A percentile compares a stretch with the other conserved stretches of the same genome.
Conservation (phyloP, 148 eudicot genomes). For the Cornus controversa region DNA sequence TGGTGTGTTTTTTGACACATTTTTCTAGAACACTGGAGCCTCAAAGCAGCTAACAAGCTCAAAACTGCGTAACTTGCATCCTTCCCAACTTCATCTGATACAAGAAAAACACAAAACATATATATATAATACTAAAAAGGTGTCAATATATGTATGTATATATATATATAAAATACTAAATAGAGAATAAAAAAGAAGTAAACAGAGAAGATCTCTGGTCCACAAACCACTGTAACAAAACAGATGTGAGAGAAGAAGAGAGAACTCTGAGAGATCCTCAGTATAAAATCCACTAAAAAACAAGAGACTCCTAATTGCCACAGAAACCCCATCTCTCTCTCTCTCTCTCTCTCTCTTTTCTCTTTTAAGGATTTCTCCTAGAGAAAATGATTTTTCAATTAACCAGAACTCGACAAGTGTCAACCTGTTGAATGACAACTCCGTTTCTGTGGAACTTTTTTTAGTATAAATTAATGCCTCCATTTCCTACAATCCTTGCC, state of each 20-base stretch:
- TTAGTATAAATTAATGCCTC: slow-evolving; percentile 26
- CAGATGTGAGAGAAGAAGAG: neutral
- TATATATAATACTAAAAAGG: too few species aligned
- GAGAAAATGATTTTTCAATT: slow-evolving; percentile 27
- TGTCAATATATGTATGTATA: too few species aligned
- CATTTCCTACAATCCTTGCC: slow-evolving; percentile 13
- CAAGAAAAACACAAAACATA: neutral
- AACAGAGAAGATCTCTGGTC: slow-evolving; percentile 3
- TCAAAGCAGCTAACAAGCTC: neutral
- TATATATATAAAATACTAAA: neutral
- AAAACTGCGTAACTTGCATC: neutral
- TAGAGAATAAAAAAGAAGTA: neutral
- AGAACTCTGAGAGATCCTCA: neutral
- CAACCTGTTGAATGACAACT: slow-evolving; percentile 13
- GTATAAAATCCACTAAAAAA: neutral
- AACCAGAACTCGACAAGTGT: slow-evolving; percentile 44
- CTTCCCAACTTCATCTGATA: neutral
- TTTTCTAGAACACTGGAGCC: neutral
- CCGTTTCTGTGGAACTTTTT: neutral
- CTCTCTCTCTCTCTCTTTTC: neutral
- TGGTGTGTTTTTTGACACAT: neutral
- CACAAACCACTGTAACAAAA: slow-evolving; percentile 1
- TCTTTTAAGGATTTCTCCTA: neutral
- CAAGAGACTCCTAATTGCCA: slow-evolving; percentile 13
- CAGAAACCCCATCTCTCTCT: slow-evolving; percentile 15